Base-by-base conservation (phyloP, 106 monocot genomes). In the Ottelia alismoides region DNA sequence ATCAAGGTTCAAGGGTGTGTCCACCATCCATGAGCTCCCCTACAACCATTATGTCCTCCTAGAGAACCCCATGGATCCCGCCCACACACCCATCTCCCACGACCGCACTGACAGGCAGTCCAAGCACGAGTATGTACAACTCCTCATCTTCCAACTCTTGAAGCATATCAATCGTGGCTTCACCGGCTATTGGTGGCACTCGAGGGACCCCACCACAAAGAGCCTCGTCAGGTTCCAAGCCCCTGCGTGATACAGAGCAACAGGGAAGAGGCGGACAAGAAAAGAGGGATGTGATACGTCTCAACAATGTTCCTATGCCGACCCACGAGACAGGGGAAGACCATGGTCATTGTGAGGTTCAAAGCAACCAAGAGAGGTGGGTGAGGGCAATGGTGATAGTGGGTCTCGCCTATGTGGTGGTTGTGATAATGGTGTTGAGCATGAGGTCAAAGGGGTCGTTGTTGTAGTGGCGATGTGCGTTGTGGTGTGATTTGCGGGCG, bases 41-140 rank as follows among this genome's bases (percentile, higher is more conserved):
- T 96, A 96, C 45, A 88, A 88, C 59, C 88, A 96, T 73, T 96
- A 88, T 30, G 76, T 96, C 35, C 77, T 96, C 27, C 70, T 96
- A 11, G 94, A 96, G 49, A 96, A 96, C 69, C 81, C 88, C 65
- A 96, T 96, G 94, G 94, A 96, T 47, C 94, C 94, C 0, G 94
- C 94, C 18, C 94, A 96, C 29, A 88, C 88, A 29, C 88, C 94
- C 55, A 88, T 96, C 65, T 96, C 94, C 60, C 94, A 96, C 44
- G 88, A 96, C 72, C 84, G 94, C 30, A 96, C 94, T 21, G 94
- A 96, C 62, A 88, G 81, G 81, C 76, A 78, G 1, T 81, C 94
- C 26, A 84, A 74, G 62, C 61, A 88, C 0, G 94, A 96, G 53
- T 73, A 96, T 18, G 94, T 88, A 5, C 84, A 96, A 63, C 67